Evolutionary conservation across 345 rosid species (phyloP).

Genomic region (Citrus maxima): DNA sequence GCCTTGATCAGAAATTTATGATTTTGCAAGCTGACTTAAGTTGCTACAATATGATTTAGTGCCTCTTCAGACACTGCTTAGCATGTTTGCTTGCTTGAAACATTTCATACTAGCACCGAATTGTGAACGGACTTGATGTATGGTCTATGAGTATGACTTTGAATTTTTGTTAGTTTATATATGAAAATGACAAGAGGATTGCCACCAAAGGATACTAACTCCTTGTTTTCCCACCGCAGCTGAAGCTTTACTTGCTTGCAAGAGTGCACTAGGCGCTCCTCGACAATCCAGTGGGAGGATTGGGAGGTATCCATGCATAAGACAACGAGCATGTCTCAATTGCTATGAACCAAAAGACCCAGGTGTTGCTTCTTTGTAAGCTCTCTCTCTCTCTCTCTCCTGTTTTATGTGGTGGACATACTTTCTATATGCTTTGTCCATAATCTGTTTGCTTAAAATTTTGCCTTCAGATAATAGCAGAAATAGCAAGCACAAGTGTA

Average conservation of each 20-base stretch:
- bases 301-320: constrained; percentile 27
- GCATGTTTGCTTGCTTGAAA: neutral
- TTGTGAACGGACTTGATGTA: neutral
- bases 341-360: constrained; percentile 16
- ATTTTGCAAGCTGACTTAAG: neutral
- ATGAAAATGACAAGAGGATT: neutral
- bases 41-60: neutral
- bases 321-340: constrained; percentile 25
- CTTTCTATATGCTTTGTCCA: neutral
- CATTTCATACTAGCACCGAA: neutral
- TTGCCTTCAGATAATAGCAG: neutral
- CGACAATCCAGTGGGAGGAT: constrained; percentile 14
- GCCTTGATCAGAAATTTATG: neutral
- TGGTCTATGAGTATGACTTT: no score
- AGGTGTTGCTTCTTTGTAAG: constrained; percentile 38
- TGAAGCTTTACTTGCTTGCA: constrained; percentile 33
- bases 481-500: neutral
- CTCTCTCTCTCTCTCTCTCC: neutral
- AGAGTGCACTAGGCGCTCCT: constrained; percentile 17
- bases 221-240: constrained; percentile 18
- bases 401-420: neutral
- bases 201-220: neutral
- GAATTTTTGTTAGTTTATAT: neutral
- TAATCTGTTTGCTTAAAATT: neutral
- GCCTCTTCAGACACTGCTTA: neutral